phyloP scores from a whole-genome alignment of 2,329 filamentous ascomycete species.

The Rasamsonia emersonii region DNA sequence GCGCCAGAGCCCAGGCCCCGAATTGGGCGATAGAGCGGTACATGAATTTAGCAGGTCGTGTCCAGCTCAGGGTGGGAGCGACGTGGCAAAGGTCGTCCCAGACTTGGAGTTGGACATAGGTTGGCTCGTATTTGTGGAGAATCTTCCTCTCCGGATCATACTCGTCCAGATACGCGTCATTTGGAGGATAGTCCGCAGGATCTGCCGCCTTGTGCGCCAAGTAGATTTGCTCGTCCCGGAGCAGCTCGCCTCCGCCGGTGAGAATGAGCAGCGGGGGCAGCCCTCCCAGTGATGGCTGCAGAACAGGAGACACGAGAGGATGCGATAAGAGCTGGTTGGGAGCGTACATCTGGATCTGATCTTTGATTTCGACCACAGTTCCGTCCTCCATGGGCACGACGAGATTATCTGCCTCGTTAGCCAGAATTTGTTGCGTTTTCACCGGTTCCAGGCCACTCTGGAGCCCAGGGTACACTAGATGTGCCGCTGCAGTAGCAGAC shows the following conservation, averaged over 20 bases:
- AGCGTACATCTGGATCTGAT: constrained; percentile 84
- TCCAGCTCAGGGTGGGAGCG: constrained; percentile 87
- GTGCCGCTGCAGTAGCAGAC: constrained; percentile 4
- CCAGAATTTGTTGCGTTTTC: constrained; percentile 9
- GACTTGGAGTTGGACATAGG: constrained; percentile 86
- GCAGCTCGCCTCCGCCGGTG: constrained; percentile 76
- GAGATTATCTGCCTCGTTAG: constrained; percentile 35
- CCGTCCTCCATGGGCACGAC: constrained; percentile 61
- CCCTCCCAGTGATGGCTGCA: constrained; percentile 83
- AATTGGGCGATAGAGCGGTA: constrained; percentile 89
- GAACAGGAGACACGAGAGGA: constrained; percentile 78
- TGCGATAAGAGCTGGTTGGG: constrained; percentile 80
- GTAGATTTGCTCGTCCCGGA: constrained; percentile 92
- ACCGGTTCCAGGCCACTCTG: constrained; percentile 12
- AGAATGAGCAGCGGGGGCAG: constrained; percentile 81
- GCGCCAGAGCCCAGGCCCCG: constrained; percentile 79
- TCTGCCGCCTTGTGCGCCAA: constrained; percentile 90
- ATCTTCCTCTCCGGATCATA: constrained; percentile 46
- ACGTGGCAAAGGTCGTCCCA: constrained; percentile 96
- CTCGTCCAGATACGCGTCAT: constrained; percentile 54
- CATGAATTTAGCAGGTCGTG: constrained; percentile 92
- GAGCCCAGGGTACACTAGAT: constrained; percentile 16
- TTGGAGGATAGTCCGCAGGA: constrained; percentile 65
- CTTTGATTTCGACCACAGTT: constrained; percentile 63
- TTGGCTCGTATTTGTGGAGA: constrained; percentile 64